Percentiles rank a stretch among this genome's conserved stretches.
These are phyloP conservation scores for Diaporthe sp. DNA, from an alignment of 2,329 filamentous ascomycete genomes.

Conservation along the genomic window DNA sequence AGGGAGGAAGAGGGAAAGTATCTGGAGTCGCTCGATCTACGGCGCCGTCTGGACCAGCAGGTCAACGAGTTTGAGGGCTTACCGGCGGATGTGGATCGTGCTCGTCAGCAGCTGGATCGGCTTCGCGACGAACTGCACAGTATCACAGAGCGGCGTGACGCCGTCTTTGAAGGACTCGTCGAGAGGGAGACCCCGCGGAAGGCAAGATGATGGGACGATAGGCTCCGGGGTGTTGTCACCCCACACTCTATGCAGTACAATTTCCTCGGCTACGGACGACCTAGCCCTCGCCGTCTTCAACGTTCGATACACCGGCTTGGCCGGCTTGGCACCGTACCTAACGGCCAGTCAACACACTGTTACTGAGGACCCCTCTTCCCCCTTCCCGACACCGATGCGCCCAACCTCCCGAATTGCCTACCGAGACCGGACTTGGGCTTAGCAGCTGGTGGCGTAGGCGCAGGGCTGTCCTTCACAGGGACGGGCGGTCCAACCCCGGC, in stretches of 20 bases:
- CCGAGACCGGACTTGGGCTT: constrained; percentile 76
- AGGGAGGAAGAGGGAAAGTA: constrained; percentile 71
- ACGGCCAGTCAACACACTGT: constrained; percentile 31
- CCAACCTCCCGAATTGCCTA: constrained; percentile 78
- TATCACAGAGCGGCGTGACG: constrained; percentile 76
- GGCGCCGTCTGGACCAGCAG: constrained; percentile 72
- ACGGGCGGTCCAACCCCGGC: constrained; percentile 55
- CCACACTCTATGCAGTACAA: neutral
- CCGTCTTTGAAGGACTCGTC: constrained; percentile 80
- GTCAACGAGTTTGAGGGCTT: constrained; percentile 78
- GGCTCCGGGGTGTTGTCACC: neutral
- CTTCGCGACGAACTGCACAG: constrained; percentile 74
- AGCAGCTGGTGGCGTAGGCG: constrained; percentile 59
- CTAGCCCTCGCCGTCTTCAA: neutral
- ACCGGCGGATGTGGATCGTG: constrained; percentile 78
- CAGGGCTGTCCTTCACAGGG: constrained; percentile 64
- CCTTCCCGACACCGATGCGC: constrained; percentile 78
- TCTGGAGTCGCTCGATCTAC: constrained; percentile 67
- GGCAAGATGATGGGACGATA: constrained; percentile 47
- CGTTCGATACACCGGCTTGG: neutral
- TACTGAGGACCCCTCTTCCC: constrained; percentile 64
- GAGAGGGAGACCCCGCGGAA: constrained; percentile 71
- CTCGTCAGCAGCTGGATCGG: constrained; percentile 78
- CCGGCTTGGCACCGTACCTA: neutral
- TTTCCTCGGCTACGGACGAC: neutral